Base-by-base conservation (phyloP, 2,329 filamentous ascomycete genomes). In the Canariomyces notabilis region DNA sequence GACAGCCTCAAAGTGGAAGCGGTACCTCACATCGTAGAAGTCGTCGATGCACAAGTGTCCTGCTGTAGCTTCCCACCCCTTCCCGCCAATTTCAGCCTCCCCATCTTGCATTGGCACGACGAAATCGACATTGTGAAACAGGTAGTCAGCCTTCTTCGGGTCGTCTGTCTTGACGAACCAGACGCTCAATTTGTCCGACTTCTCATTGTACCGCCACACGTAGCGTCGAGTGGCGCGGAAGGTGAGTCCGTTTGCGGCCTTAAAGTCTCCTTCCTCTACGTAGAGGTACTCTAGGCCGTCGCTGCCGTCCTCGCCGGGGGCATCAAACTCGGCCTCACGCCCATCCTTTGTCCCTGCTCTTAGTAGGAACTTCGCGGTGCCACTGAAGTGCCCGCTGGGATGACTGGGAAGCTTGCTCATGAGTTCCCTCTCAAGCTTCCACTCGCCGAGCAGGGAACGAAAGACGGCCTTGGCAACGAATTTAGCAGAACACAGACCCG, bases 91-190 rank as follows among this genome's bases (percentile, higher is more conserved):
- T 3, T 62, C 54, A 4, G 62, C 59, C 9, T 55, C 42, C 22
- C 36, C 36, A 14, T 60, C 49, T 3, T 56, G 51, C 1, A 56
- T 57, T 0, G 70, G 67, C 7, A 68, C 53, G 18, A 68, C 48
- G 54, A 89, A 86, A 47, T 83, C 75, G n/a, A 89, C 67, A 52
- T 82, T 76, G 57, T 89, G 85, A 63, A 90, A 91, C 16, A 89
- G 67, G 52, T 89, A 85, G 59, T 89, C 85, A 0, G 82, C 81
- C 12, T 73, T 73, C 44, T 70, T 70, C 14, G 72, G 64, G 53
- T 87, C 81, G 14, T 84, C 77, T 1, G 76, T 71, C 52, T 81
- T 80, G 32, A 80, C 80, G 56, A 89, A 89, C 85, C 85, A 90
- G 1, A 85, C 80, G 49, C 79, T 85, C 18, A 90, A 67, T 21